Percentiles rank a stretch among this genome's conserved stretches.
Evolutionary conservation across 2,329 filamentous ascomycete genomes (phyloP).

Genomic region (Monilinia laxa): DNA sequence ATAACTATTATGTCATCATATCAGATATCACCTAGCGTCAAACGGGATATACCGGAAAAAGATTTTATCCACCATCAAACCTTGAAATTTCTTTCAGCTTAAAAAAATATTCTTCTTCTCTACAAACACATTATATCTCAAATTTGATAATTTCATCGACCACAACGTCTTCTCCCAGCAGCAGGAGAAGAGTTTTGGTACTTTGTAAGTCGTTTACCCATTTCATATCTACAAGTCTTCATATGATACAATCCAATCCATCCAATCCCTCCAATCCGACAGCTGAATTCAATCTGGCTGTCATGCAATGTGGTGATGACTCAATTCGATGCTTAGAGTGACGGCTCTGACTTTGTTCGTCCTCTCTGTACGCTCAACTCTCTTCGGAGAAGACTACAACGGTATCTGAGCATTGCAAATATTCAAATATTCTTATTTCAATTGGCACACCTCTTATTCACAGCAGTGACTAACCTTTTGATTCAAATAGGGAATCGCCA

Average conservation of each 20-base stretch:
- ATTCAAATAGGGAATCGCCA: constrained; percentile 28
- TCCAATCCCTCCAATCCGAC: background rate
- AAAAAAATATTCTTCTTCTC: background rate
- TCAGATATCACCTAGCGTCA: too few relatives aligned
- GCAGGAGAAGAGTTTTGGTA: constrained; percentile 17
- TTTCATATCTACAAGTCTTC: background rate
- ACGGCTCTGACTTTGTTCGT: constrained; percentile 49
- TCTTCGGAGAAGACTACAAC: constrained; percentile 78
- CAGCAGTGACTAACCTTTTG: constrained; percentile 26
- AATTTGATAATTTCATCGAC: background rate
- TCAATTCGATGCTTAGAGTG: constrained; percentile 56
- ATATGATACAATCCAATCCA: background rate
- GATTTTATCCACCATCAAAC: background rate
- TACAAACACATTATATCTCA: background rate
- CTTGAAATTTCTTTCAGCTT: background rate
- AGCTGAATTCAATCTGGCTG: constrained; percentile 6
- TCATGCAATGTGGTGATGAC: constrained; percentile 57
- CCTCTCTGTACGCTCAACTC: constrained; percentile 64
- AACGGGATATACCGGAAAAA: background rate
- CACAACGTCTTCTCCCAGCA: constrained; percentile 24
- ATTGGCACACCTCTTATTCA: background rate
- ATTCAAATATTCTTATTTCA: constrained; percentile 23
- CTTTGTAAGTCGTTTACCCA: constrained; percentile 27
- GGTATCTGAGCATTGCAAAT: constrained; percentile 76
- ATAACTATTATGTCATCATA: too few relatives aligned